Base-by-base conservation (phyloP, 1,139 yeast genomes). In the Yamadazyma mexicana region DNA sequence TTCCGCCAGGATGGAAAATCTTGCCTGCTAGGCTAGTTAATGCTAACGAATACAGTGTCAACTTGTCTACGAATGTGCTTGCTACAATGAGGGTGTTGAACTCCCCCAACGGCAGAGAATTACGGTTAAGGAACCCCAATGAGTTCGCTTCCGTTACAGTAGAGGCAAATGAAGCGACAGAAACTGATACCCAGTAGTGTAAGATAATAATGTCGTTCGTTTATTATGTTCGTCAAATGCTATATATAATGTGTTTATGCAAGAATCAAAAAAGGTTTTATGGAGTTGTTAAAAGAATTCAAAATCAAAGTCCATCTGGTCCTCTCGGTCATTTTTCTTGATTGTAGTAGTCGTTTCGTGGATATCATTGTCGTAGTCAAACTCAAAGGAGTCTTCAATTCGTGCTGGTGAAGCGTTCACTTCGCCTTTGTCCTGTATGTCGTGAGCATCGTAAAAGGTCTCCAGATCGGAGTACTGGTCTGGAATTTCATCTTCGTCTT, bases 1-100 rank as follows among this genome's bases (percentile, higher is more conserved):
- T 64, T 9, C 73, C 73, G 5, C 69, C 69, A 2, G 59, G 59
- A 32, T 66, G 73, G 72, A 50, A 60, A 1, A 30, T 64, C 5
- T 42, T 67, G 16, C 73, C 73, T 1, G 38, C 64, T 7, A 47
- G 48, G 30, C 39, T 38, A 17, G 40, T 42, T 4, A 45, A 42
- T 10, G 45, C 39, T 5, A 39, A 22, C 2, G 43, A 44, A 18
- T 62, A 58, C 39, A 43, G 38, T n/a, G 61, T 63, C 5, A 44
- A 45, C 25, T 40, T 58, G 32, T 59, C 64, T 3, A 44, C 40
- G 7, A 18, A 28, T 16, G 44, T 45, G 24, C 37, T 45, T 30
- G 64, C 58, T 12, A 40, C 41, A 10, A 39, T 61, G 34, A 44
- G 30, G 24, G 38, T 55, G 5, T 42, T 44, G 30, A 31, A 47